These are phyloP conservation scores for Plasmodium gonderi DNA, from an alignment of 169 alveolate genomes.

Conservation along the genomic window DNA sequence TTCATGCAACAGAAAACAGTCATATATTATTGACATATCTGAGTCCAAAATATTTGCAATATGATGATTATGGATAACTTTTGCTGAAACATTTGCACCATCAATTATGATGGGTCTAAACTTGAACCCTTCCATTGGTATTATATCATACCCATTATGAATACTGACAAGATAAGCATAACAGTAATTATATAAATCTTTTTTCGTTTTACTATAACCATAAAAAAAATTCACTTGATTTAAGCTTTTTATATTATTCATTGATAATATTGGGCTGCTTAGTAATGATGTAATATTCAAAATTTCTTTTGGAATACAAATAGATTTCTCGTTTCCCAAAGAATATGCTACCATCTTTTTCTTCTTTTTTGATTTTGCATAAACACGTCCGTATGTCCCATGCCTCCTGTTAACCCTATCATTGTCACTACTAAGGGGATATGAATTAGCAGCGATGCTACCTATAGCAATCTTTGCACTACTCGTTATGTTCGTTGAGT, in stretches of 20 bases:
- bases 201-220: slow-evolving; percentile 20
- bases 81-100: slow-evolving; percentile 74
- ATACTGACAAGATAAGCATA: slow-evolving; percentile 28
- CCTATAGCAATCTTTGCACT: not conserved
- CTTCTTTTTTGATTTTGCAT: not conserved
- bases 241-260: slow-evolving; percentile 27
- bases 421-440: not conserved
- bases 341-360: not conserved
- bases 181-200: slow-evolving; percentile 40
- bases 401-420: not conserved
- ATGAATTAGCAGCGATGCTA: not conserved
- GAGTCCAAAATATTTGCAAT: not conserved
- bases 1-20: slow-evolving; percentile 43
- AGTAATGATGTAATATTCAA: slow-evolving; percentile 21
- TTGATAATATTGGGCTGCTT: slow-evolving; percentile 8
- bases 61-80: slow-evolving; percentile 7
- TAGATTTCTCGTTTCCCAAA: not conserved
- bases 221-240: slow-evolving; percentile 37
- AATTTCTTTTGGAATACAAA: slow-evolving; percentile 38
- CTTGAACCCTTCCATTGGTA: slow-evolving; percentile 54
- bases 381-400: not conserved
- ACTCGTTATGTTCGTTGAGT: not conserved
- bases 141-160: slow-evolving; percentile 24
- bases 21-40: slow-evolving; percentile 16
- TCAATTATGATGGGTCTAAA: slow-evolving; percentile 50